Evolutionary conservation across 805 yeast genomes (phyloP).

Genomic region (Saturnispora saitoi): DNA sequence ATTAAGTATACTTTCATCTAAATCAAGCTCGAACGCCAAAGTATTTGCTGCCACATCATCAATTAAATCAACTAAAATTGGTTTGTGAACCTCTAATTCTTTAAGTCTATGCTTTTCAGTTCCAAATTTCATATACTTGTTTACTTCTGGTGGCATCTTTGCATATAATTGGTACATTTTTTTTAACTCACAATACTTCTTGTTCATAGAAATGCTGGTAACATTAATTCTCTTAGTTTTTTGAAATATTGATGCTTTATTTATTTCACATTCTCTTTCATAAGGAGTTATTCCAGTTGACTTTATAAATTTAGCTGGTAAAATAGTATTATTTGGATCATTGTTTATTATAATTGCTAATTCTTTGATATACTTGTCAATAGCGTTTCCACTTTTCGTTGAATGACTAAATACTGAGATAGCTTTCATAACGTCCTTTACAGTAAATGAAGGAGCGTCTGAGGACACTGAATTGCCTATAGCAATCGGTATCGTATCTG

Average conservation of each 20-base stretch:
- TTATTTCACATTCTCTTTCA: slow-evolving; percentile 7
- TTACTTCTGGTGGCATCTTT: slow-evolving; percentile 24
- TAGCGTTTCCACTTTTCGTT: not conserved
- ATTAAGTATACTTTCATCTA: not conserved
- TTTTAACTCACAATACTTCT: slow-evolving; percentile 63
- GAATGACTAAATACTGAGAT: not conserved
- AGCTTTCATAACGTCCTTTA: not conserved
- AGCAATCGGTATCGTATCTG: not conserved
- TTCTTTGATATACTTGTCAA: not conserved
- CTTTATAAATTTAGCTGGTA: slow-evolving; percentile 6
- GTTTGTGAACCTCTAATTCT: slow-evolving; percentile 40
- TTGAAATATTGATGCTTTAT: not conserved
- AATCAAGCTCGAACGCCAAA: slow-evolving; percentile 6
- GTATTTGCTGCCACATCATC: not conserved
- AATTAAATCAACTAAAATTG: slow-evolving; percentile 7
- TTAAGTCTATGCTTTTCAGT: slow-evolving; percentile 36
- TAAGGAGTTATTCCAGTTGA: slow-evolving; percentile 8
- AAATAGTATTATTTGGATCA: not conserved
- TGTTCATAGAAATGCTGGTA: slow-evolving; percentile 44
- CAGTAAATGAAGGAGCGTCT: not conserved
- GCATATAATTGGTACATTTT: slow-evolving; percentile 44
- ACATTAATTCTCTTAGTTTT: slow-evolving; percentile 39
- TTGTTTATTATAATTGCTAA: not conserved
- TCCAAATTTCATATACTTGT: slow-evolving; percentile 40
- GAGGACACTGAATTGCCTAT: not conserved